Evolutionary conservation across 1,139 yeast genomes (phyloP), one percentile per base, ranked within the genome.

Genomic region (Debaryomyces sp.): DNA sequence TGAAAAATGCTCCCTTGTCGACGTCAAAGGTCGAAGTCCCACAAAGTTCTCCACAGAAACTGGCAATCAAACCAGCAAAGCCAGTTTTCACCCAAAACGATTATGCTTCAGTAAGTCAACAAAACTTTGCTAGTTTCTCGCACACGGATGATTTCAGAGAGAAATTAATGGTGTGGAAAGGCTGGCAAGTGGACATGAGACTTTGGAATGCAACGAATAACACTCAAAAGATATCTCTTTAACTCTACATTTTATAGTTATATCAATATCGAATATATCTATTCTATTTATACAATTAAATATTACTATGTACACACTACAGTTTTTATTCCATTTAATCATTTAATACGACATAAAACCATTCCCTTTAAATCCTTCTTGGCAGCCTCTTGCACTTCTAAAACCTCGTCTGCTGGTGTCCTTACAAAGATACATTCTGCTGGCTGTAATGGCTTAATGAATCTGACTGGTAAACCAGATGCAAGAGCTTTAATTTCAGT

Each of bases 101-200:
- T 33, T 74, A 68, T 54, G 77, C 77, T 2, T 59, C 70, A 0
- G 48, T 44, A 10, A 67, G 75, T 4, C 66, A 63, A 42, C 72
- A 66, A 47, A 64, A 63, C 43, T 58, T 67, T 37, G 55, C 56
- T 18, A 55, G 55, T 17, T 57, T 60, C 38, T 56, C 51, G n/a
- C 48, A 53, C 26, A 60, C 64, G 1, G 70, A 61, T 23, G 77
- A 76, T 47, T 75, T 74, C 59, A 68, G 76, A 58, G 80, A 75
- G 50, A 62, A 65, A 42, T 57, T 76, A 21, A 58, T 74, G 66
- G 79, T 82, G 54, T 91, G 96, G 96, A 83, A 84, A 57, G 85
- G 84, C 37, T 91, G 95, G 94, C 90, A 87, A 61, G 81, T 89
- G 4, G 96, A 91, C 60, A 88, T 91, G 96, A 77, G 89, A 21